Percentiles rank a stretch among this genome's conserved stretches.
Conservation (phyloP, 2,329 filamentous ascomycete genomes). For the Zalaria sp. region DNA sequence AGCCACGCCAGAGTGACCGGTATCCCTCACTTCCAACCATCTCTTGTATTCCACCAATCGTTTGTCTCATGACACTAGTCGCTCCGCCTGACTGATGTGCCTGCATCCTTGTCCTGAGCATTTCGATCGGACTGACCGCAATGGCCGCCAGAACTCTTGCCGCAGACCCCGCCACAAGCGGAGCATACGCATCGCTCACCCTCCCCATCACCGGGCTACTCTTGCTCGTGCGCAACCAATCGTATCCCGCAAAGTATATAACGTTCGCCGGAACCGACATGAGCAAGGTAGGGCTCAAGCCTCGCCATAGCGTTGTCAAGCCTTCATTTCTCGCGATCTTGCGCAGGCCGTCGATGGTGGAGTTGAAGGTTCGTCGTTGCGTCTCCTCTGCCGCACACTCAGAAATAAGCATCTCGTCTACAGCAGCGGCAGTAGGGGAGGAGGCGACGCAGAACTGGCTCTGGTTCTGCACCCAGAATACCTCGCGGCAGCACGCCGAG, state of each 20-base stretch:
- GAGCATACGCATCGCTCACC: conserved; percentile 57
- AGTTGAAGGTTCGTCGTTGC: conserved; percentile 70
- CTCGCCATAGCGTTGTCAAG: conserved; percentile 73
- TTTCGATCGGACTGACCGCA: conserved; percentile 79
- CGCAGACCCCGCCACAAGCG: conserved; percentile 63
- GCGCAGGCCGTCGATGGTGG: conserved; percentile 77
- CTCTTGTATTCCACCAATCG: conserved; percentile 57
- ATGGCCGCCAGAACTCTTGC: conserved; percentile 71
- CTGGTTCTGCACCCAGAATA: conserved; percentile 88
- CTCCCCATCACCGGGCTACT: conserved; percentile 52
- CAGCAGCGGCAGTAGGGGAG: conserved; percentile 26
- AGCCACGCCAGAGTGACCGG: conserved; percentile 72
- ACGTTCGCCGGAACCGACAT: conserved; percentile 95
- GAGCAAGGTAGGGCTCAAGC: conserved; percentile 79
- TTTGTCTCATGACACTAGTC: conserved; percentile 61
- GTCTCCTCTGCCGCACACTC: conserved; percentile 82
- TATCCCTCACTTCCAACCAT: conserved; percentile 73
- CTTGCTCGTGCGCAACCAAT: conserved; percentile 69
- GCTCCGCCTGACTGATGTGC: conserved; percentile 38
- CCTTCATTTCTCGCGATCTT: conserved; percentile 96
- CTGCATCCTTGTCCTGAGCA: conserved; percentile 86
- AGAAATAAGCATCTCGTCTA: conserved; percentile 28
- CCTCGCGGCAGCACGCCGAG: conserved; percentile 88
- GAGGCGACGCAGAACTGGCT: conserved; percentile 64
- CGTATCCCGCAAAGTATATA: conserved; percentile 97